Percentiles rank a stretch among this genome's conserved stretches.
phyloP scores from a whole-genome alignment of 176 grass and related monocot genomes.

The Aegilops speltoides region DNA sequence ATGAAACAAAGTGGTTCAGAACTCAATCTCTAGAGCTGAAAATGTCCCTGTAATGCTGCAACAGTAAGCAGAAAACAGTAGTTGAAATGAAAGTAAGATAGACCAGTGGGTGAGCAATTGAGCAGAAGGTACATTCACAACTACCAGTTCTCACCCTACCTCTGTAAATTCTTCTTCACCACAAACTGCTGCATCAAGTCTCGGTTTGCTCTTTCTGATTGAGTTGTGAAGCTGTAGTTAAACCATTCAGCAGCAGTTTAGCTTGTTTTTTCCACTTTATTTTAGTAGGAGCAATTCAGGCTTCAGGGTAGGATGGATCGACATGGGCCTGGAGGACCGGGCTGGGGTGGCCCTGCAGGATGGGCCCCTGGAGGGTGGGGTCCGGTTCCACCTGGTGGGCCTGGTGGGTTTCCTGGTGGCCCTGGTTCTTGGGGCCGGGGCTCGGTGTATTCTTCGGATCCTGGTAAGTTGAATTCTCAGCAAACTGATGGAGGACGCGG shows the following conservation, averaged over 20 bases:
- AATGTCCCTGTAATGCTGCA: not conserved
- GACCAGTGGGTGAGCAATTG: not conserved
- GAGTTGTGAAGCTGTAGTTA: not conserved
- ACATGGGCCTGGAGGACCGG: constrained; percentile 16
- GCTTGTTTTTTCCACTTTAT: too few species aligned
- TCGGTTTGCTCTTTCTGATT: not conserved
- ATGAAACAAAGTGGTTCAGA: too few species aligned
- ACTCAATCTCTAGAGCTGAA: not conserved
- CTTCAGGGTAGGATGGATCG: constrained; percentile 13
- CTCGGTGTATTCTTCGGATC: constrained; percentile 38
- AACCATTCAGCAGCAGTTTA: not conserved
- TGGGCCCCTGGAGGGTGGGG: not conserved
- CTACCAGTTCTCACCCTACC: not conserved
- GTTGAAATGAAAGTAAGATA: not conserved
- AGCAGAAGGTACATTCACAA: not conserved
- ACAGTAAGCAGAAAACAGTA: not conserved
- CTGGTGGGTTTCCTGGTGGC: constrained; percentile 10
- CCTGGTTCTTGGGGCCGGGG: constrained; percentile 16
- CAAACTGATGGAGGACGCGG: too few species aligned
- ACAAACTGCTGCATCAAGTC: not conserved
- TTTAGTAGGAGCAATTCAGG: too few species aligned
- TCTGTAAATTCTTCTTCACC: not conserved
- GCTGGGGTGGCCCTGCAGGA: too few species aligned
- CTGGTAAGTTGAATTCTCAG: constrained; percentile 25
- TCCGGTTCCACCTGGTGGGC: constrained; percentile 3